Percentiles rank a stretch among this genome's conserved stretches.
Conservation (phyloP, 1,284 basidiomycete species). For the Golubevia sp. region DNA sequence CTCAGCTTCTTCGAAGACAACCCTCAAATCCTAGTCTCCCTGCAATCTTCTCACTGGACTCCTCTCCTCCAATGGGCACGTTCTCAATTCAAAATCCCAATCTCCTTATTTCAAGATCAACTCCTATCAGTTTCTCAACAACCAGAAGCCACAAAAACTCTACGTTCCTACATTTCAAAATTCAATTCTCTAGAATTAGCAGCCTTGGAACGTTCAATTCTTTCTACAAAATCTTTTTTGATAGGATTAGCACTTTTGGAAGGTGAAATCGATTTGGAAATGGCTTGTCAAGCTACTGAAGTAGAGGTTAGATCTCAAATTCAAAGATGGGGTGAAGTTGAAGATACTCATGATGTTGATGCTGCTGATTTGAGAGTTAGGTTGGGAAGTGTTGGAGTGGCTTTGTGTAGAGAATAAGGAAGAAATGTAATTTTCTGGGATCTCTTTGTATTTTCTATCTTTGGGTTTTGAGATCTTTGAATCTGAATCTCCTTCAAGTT, state of each 20-base stretch:
- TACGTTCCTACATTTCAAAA: conserved; percentile 15
- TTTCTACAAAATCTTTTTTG: conserved; percentile 88
- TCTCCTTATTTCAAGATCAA: conserved; percentile 25
- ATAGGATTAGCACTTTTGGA: conserved; percentile 83
- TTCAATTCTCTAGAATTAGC: conserved; percentile 34
- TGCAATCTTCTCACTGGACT: conserved; percentile 88
- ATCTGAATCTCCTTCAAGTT: too few species aligned
- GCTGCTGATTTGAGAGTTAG: conserved; percentile 12
- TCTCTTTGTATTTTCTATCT: too few species aligned
- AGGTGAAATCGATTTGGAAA: conserved; percentile 75
- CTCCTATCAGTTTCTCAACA: conserved; percentile 27
- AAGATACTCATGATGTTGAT: conserved; percentile 69
- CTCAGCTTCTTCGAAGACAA: conserved; percentile 79
- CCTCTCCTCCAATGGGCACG: conserved; percentile 83
- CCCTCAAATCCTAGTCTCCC: conserved; percentile 74
- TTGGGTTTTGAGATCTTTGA: too few species aligned
- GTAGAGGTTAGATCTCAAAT: conserved; percentile 96
- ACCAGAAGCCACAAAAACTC: conserved; percentile 7
- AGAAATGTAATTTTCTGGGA: too few species aligned
- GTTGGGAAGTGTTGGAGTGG: conserved; percentile 10
- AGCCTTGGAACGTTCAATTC: conserved; percentile 88
- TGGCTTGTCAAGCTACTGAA: conserved; percentile 81
- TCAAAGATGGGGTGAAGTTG: conserved; percentile 95
- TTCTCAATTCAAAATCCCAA: conserved; percentile 67
- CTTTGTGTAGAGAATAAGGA: conserved; percentile 2